Percentiles rank a stretch among this genome's conserved stretches.
Evolutionary conservation across 208 protist genomes (phyloP).

Genomic region (Trypanosoma cruzi): DNA sequence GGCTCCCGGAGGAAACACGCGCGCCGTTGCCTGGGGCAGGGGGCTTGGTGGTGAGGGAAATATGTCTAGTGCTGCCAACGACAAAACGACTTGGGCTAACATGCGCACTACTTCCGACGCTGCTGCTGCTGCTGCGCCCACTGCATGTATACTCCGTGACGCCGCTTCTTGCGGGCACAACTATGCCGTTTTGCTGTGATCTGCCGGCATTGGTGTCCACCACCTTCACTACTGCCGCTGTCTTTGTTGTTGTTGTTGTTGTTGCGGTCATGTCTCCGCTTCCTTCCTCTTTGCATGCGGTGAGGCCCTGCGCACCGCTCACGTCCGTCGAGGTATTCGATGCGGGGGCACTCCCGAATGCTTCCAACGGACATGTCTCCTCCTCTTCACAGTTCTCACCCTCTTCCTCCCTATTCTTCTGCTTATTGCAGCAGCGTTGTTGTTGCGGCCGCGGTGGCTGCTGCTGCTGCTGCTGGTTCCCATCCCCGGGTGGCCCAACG

Average conservation of each 20-base stretch:
- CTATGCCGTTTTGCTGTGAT: too few relatives aligned
- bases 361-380: not conserved
- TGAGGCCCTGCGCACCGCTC: not conserved
- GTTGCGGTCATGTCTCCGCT: not conserved
- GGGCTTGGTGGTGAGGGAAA: not conserved
- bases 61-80: not conserved
- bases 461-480: too few relatives aligned
- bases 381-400: not conserved
- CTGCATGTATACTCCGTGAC: too few relatives aligned
- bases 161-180: too few relatives aligned
- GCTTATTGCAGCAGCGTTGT: not conserved
- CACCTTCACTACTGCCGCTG: too few relatives aligned
- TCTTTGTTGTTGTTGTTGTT: conserved; percentile 10
- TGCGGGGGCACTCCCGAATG: not conserved
- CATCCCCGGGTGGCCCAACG: too few relatives aligned
- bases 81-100: not conserved
- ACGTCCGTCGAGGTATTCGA: not conserved
- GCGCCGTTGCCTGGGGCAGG: not conserved
- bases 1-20: not conserved
- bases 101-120: too few relatives aligned
- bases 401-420: not conserved
- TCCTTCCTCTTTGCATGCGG: not conserved
- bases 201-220: too few relatives aligned
- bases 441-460: not conserved
- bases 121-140: too few relatives aligned